Percentiles rank a stretch among this genome's conserved stretches.
phyloP scores from a whole-genome alignment of 768 basidiomycete species.

The Psilocybe cyanescens region DNA sequence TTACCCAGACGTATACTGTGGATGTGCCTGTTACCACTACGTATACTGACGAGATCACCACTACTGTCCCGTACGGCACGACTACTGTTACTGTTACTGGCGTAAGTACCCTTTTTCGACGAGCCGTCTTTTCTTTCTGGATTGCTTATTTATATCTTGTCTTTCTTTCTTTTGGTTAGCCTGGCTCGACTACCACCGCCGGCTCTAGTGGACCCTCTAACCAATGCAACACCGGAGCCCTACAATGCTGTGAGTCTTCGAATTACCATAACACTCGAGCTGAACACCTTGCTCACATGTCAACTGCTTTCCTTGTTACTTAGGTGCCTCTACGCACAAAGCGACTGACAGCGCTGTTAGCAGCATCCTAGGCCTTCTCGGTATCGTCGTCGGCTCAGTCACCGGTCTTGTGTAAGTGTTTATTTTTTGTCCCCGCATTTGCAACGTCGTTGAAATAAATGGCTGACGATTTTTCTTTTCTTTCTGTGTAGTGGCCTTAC shows the following conservation, averaged over 20 bases:
- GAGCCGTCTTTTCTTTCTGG: not conserved
- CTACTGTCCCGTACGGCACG: not conserved
- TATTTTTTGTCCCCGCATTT: not conserved
- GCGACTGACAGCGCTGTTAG: slow-evolving; percentile 21
- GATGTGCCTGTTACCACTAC: not conserved
- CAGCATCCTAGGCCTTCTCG: slow-evolving; percentile 33
- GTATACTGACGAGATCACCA: not conserved
- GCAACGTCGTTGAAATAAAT: no score
- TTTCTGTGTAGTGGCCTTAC: slow-evolving; percentile 28
- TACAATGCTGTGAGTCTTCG: slow-evolving; percentile 29
- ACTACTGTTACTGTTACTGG: slow-evolving; percentile 19
- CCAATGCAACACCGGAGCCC: slow-evolving; percentile 34
- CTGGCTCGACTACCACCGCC: slow-evolving; percentile 22
- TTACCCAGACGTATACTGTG: not conserved
- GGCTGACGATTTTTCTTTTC: not conserved
- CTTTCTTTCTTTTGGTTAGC: slow-evolving; percentile 4
- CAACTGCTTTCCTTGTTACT: not conserved
- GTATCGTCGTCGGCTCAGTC: slow-evolving; percentile 27
- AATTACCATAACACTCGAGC: not conserved
- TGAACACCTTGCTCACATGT: not conserved
- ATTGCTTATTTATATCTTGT: not conserved
- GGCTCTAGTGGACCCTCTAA: slow-evolving; percentile 20
- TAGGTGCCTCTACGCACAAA: slow-evolving; percentile 10
- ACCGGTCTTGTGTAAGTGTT: slow-evolving; percentile 24
- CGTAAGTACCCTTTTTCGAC: not conserved